Percentiles rank a stretch among this genome's conserved stretches.
Evolutionary conservation across 176 grass and related monocot species (phyloP).

Genomic region (Oryza meyeriana): DNA sequence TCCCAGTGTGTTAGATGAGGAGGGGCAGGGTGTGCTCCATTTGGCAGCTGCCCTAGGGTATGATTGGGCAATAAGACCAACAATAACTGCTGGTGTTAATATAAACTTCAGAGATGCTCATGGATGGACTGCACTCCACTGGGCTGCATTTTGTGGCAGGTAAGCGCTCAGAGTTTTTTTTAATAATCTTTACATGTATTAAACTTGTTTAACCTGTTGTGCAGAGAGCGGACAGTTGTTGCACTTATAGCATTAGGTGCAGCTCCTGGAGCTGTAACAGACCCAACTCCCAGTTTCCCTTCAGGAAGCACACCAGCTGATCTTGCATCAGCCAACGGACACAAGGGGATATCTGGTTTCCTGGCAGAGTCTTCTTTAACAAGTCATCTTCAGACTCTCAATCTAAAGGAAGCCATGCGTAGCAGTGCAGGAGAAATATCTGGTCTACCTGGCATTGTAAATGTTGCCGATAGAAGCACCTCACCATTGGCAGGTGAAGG

Average conservation of each 20-base stretch:
- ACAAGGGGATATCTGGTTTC: slow-evolving; percentile 96
- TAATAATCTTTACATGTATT: slow-evolving; percentile 6
- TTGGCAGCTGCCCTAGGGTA: slow-evolving; percentile 80
- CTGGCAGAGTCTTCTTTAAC: slow-evolving; percentile 87
- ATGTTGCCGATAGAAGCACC: slow-evolving; percentile 39
- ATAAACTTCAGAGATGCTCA: slow-evolving; percentile 88
- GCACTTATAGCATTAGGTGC: slow-evolving; percentile 76
- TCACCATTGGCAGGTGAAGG: slow-evolving; percentile 34
- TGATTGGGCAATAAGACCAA: slow-evolving; percentile 84
- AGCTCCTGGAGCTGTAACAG: slow-evolving; percentile 80
- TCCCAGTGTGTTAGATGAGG: slow-evolving; percentile 69
- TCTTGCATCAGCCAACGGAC: slow-evolving; percentile 83
- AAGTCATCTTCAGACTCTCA: slow-evolving; percentile 68
- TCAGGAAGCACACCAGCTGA: slow-evolving; percentile 90
- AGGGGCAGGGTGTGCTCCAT: slow-evolving; percentile 89
- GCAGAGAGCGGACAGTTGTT: slow-evolving; percentile 79
- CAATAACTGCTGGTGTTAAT: slow-evolving; percentile 65
- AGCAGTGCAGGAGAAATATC: slow-evolving; percentile 43
- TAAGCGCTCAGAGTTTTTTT: slow-evolving; percentile 19
- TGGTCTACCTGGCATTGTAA: slow-evolving; percentile 48
- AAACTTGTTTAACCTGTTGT: slow-evolving; percentile 38
- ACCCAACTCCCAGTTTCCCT: slow-evolving; percentile 76
- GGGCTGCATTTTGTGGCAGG: slow-evolving; percentile 96
- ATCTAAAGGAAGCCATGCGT: slow-evolving; percentile 71
- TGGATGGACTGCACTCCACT: slow-evolving; percentile 94